A percentile compares a stretch with the other conserved stretches of the same genome.
Evolutionary conservation across 2,329 filamentous ascomycete species (phyloP).

Genomic region (Fusarium burgessii): DNA sequence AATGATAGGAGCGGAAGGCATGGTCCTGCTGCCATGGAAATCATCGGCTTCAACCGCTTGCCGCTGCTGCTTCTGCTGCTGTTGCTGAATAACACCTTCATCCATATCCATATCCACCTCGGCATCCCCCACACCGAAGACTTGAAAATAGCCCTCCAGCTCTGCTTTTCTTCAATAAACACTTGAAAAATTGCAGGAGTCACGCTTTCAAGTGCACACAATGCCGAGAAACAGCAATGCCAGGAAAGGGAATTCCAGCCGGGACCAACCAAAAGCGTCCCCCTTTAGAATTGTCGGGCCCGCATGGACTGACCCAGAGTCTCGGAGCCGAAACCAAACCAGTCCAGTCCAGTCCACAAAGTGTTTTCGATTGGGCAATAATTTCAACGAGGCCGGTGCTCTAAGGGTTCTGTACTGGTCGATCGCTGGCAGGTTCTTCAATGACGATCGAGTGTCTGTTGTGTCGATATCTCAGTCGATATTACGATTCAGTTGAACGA

Average conservation of each 20-base stretch:
- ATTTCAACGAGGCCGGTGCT: neutral
- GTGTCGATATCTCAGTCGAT: neutral
- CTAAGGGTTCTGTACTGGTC: neutral
- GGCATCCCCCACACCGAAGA: slow-evolving; percentile 26
- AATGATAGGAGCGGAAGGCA: slow-evolving; percentile 10
- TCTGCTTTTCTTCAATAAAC: slow-evolving; percentile 17
- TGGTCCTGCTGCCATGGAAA: slow-evolving; percentile 16
- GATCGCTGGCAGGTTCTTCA: neutral
- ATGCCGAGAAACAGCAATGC: slow-evolving; percentile 17
- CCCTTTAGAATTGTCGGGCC: slow-evolving; percentile 12
- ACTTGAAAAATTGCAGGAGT: neutral
- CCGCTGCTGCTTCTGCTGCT: neutral
- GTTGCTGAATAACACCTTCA: slow-evolving; percentile 18
- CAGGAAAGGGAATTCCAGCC: slow-evolving; percentile 22
- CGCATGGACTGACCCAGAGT: slow-evolving; percentile 17
- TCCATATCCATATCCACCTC: slow-evolving; percentile 23
- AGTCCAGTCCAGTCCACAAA: neutral
- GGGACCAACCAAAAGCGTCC: slow-evolving; percentile 24
- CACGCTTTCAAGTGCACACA: neutral
- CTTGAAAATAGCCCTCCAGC: slow-evolving; percentile 39
- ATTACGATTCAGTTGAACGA: neutral
- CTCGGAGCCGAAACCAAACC: slow-evolving; percentile 24
- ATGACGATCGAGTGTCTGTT: slow-evolving; percentile 6
- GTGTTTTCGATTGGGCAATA: slow-evolving; percentile 7
- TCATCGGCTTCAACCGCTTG: slow-evolving; percentile 20